Evolutionary conservation across 176 grass and related monocot genomes (phyloP), one percentile per base, ranked within the genome.

Genomic region (Musa acuminata): DNA sequence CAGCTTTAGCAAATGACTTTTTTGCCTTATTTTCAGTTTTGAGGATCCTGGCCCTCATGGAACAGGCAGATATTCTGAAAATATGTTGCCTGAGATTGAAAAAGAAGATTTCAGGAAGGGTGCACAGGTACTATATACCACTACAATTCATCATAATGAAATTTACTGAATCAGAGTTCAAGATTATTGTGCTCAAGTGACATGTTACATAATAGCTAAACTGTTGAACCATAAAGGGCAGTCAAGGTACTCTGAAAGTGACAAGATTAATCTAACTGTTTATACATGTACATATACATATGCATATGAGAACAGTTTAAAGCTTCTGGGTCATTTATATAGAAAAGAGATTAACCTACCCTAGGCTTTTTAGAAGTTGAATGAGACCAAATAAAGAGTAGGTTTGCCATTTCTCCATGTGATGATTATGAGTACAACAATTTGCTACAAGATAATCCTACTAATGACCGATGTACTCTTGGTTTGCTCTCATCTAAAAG

Each of bases 41-140:
- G 83, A 77, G 58, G 95, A 99, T 89, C 95, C 95, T 74, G 95
- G 95, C 22, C 95, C 95, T 68, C 95, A 99, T 86, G 95, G 95
- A 77, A 89, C 81, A 73, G 95, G 91, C 77, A 93, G 95, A 81
- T 99, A 91, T 71, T 87, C 90, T 27, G 53, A 70, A 67, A 85
- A 86, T 52, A 93, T 99, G 90, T 53, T 87, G 70, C 95, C 95
- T 57, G 95, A 94, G 83, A 85, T 94, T 73, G 84, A 94, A 17
- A 79, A 84, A 75, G 83, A 79, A 29, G 88, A 94, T 74, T 99
- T 99, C 75, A 91, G 95, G 86, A 99, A 99, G 85, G 95, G 95
- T 77, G 90, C 95, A 64, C 95, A 99, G 90, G 95, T 99, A 83
- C 17, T 59, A 9, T 71, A 73, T 76, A 77, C 74, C 51, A 16